Evolutionary conservation across 768 basidiomycete species (phyloP).

Genomic region (Macrolepiota dolichaula): DNA sequence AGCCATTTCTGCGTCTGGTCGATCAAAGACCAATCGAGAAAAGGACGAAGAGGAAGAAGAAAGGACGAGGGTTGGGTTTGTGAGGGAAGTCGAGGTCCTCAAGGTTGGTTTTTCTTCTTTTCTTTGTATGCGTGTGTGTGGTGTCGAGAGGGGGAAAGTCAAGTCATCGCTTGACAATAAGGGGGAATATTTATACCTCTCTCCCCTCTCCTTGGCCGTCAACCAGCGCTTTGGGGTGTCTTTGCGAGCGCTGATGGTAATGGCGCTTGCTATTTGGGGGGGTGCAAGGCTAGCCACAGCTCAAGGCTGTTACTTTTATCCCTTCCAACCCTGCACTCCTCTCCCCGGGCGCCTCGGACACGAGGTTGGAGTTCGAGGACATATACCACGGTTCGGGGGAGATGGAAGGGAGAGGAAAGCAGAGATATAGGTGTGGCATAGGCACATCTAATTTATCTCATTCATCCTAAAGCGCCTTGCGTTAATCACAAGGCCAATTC

Average conservation of each 20-base stretch:
- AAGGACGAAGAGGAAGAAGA: slow-evolving; percentile 54
- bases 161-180: not conserved
- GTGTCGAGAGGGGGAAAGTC: not conserved
- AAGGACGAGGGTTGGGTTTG: slow-evolving; percentile 72
- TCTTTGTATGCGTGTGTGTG: not conserved
- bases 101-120: slow-evolving; percentile 44
- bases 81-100: slow-evolving; percentile 83
- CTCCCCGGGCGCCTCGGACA: not conserved
- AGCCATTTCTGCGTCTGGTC: slow-evolving; percentile 12
- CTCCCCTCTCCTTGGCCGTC: too few relatives aligned
- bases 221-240: too few relatives aligned
- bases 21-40: slow-evolving; percentile 13
- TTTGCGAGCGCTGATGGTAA: not conserved
- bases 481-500: not conserved
- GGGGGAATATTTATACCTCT: not conserved
- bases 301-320: not conserved
- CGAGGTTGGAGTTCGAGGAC: not conserved
- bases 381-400: not conserved
- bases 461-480: not conserved
- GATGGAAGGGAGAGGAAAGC: not conserved
- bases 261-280: not conserved
- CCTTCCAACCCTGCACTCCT: not conserved
- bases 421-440: not conserved
- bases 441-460: not conserved
- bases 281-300: not conserved